Percentiles rank a stretch among this genome's conserved stretches.
Conservation (phyloP, 1,284 basidiomycete species). For the Apiotrichum gracile region DNA sequence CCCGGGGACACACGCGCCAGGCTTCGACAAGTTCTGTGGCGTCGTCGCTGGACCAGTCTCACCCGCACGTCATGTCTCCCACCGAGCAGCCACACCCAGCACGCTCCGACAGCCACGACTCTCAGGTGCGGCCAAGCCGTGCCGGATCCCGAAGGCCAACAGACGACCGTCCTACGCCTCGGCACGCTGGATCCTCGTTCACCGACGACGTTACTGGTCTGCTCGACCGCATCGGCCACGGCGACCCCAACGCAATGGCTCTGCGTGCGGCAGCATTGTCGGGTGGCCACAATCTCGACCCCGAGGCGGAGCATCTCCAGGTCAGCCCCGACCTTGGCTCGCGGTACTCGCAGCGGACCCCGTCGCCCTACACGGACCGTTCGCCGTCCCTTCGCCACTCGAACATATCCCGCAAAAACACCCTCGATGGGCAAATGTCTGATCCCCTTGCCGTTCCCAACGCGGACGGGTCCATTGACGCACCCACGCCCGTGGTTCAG, state of each 20-base stretch:
- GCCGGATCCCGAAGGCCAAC: not conserved
- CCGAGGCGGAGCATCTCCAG: constrained; percentile 13
- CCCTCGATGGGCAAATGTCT: not conserved
- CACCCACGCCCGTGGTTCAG: not conserved
- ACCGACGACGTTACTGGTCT: constrained; percentile 32
- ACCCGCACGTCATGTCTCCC: not conserved
- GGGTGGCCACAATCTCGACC: not conserved
- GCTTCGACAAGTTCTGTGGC: constrained; percentile 1
- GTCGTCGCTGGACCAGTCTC: not conserved
- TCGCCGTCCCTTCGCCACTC: not conserved
- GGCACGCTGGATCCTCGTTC: constrained; percentile 23
- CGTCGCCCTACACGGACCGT: constrained; percentile 1
- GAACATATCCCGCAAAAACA: not conserved
- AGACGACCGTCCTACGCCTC: not conserved
- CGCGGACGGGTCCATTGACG: not conserved
- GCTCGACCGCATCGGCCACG: constrained; percentile 14
- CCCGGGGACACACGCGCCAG: not conserved
- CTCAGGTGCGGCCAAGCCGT: not conserved
- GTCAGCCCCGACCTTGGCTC: constrained; percentile 6
- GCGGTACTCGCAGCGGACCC: not conserved
- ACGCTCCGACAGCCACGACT: not conserved
- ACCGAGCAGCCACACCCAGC: not conserved
- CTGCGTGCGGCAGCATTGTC: not conserved
- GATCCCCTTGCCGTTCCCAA: not conserved
- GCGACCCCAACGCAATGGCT: not conserved